These are phyloP conservation scores for Cornus suecica DNA, from an alignment of 148 eudicot species.

Conservation along the genomic window DNA sequence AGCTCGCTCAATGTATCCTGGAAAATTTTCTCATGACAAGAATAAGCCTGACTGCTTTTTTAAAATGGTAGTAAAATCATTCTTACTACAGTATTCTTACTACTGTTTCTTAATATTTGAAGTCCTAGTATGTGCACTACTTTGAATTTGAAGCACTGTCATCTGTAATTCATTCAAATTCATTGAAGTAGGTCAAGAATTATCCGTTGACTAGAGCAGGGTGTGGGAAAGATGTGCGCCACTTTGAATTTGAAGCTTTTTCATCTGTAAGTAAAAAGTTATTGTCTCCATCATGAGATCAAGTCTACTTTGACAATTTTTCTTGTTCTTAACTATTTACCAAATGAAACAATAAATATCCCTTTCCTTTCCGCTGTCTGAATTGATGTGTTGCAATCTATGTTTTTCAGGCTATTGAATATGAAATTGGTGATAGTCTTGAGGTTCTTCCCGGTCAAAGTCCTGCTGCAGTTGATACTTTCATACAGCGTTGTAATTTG, in stretches of 20 bases:
- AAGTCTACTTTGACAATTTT: neutral
- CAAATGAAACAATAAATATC: neutral
- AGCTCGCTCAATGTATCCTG: slow-evolving; percentile 67
- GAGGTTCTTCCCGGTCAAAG: slow-evolving; percentile 86
- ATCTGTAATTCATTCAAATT: slow-evolving; percentile 13
- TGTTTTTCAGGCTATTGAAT: slow-evolving; percentile 55
- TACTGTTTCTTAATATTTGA: neutral
- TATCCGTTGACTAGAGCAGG: slow-evolving; percentile 47
- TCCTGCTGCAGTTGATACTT: slow-evolving; percentile 76
- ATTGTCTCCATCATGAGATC: slow-evolving; percentile 5
- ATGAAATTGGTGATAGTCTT: slow-evolving; percentile 89
- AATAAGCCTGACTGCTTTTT: slow-evolving; percentile 73
- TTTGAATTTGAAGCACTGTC: no score
- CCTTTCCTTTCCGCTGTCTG: no score
- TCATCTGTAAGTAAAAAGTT: slow-evolving; percentile 57
- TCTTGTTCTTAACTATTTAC: neutral
- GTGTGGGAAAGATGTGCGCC: slow-evolving; percentile 78
- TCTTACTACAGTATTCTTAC: neutral
- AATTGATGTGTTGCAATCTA: slow-evolving; percentile 1
- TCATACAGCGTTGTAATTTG: slow-evolving; percentile 70
- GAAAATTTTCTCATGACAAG: slow-evolving; percentile 53
- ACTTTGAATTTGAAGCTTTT: slow-evolving; percentile 74
- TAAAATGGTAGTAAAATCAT: slow-evolving; percentile 52
- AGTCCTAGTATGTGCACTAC: neutral
- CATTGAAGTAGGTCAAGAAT: slow-evolving; percentile 50